phyloP scores from a whole-genome alignment of 805 yeast genomes.

The Cyberlindnera petersonii region DNA sequence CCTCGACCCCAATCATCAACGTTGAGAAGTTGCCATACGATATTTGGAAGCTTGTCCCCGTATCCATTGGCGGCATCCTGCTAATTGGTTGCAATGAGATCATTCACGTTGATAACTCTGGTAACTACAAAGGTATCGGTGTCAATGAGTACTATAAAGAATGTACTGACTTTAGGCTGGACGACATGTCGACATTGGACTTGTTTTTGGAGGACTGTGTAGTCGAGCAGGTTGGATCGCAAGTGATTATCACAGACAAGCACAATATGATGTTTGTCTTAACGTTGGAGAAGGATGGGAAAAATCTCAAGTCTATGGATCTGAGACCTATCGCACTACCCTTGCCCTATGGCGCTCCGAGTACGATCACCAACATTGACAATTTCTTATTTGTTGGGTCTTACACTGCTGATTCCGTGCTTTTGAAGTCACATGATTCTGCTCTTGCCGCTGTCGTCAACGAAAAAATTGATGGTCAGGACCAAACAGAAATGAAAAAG shows the following conservation, averaged over 20 bases:
- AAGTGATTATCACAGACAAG: constrained; percentile 37
- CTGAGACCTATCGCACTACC: constrained; percentile 1
- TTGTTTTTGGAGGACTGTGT: constrained; percentile 53
- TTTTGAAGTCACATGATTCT: constrained; percentile 30
- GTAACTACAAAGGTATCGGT: constrained; percentile 58
- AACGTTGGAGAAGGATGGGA: constrained; percentile 36
- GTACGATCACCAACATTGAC: constrained; percentile 37
- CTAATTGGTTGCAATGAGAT: constrained; percentile 72
- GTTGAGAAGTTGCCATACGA: constrained; percentile 72
- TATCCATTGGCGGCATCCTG: constrained; percentile 70
- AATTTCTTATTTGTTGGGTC: constrained; percentile 56
- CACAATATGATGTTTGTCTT: constrained; percentile 27
- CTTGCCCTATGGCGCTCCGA: constrained; percentile 20
- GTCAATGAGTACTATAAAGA: constrained; percentile 51
- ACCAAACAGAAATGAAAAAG: neutral
- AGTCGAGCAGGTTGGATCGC: constrained; percentile 32
- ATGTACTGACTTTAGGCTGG: constrained; percentile 37
- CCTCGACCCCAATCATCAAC: constrained; percentile 65
- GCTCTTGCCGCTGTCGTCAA: too few species aligned
- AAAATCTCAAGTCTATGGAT: constrained; percentile 27
- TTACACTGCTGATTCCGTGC: constrained; percentile 52
- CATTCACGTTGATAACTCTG: constrained; percentile 75
- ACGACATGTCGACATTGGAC: constrained; percentile 48
- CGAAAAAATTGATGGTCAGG: neutral
- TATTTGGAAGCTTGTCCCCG: constrained; percentile 56